A percentile compares a stretch with the other conserved stretches of the same genome.
These are phyloP conservation scores for Bipolaris oryzae DNA, from an alignment of 2,329 filamentous ascomycete genomes.

Conservation along the genomic window DNA sequence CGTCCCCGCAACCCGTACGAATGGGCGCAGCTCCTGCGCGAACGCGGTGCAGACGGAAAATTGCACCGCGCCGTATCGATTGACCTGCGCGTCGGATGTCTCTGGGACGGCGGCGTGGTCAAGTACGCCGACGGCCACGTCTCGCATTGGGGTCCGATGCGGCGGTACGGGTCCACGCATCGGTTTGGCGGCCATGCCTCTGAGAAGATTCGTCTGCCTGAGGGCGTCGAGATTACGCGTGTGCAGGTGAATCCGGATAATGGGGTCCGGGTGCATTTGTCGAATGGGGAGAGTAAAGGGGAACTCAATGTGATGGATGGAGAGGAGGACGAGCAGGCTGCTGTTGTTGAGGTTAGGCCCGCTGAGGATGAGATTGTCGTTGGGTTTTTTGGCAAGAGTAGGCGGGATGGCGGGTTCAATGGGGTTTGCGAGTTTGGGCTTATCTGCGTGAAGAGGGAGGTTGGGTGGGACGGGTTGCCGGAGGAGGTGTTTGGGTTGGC, in stretches of 20 bases:
- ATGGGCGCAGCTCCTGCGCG: conserved; percentile 28
- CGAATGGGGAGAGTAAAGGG: conserved; percentile 38
- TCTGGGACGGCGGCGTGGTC: conserved; percentile 55
- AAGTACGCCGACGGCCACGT: conserved; percentile 54
- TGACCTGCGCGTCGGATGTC: conserved; percentile 54
- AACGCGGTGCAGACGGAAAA: conserved; percentile 33
- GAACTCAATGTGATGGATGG: conserved; percentile 32
- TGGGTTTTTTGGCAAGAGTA: conserved; percentile 55
- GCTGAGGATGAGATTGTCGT: conserved; percentile 50
- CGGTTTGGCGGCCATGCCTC: conserved; percentile 43
- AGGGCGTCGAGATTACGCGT: conserved; percentile 36
- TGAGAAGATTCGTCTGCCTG: conserved; percentile 34
- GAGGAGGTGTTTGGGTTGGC: conserved; percentile 50
- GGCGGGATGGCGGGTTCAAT: conserved; percentile 22
- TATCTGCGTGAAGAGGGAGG: conserved; percentile 51
- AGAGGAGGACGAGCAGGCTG: too few species aligned
- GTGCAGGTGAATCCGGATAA: conserved; percentile 35
- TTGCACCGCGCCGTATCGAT: conserved; percentile 51
- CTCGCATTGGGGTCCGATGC: conserved; percentile 51
- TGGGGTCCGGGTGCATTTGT: conserved; percentile 42
- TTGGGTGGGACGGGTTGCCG: conserved; percentile 51
- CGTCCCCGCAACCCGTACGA: conserved; percentile 8
- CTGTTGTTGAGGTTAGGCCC: conserved; percentile 40
- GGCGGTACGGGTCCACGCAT: conserved; percentile 32
- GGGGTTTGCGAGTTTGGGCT: conserved; percentile 54